Base-by-base conservation (phyloP, 805 yeast species). In the Metschnikowia chrysomelidarum region DNA sequence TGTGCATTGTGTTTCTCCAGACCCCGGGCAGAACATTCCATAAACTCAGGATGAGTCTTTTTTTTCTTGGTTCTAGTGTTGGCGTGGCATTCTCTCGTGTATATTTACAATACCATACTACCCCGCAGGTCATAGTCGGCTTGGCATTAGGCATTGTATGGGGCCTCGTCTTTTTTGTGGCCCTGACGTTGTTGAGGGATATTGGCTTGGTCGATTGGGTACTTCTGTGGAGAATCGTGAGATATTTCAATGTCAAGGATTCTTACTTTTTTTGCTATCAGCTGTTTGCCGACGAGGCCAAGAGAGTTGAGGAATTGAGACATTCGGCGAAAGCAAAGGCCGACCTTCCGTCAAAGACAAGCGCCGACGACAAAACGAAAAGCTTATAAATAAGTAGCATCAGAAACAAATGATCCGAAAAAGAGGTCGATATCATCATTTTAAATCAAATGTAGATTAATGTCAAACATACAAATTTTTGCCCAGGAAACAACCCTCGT, bases 111-210 rank as follows among this genome's bases (percentile, higher is more conserved):
- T 91, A 93, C 54, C 98, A 91, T 60, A 73, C 85, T 14, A 34
- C 62, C 12, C 64, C 64, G 15, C 98, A 93, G 59, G 93, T 89
- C 1, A 28, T 71, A 8, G 83, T 82, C 5, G 98, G 98, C 0
- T 59, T 73, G 3, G 42, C 70, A 6, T 56, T 83, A 5, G 98
- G 98, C 0, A 47, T 64, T 0, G 49, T 73, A 0, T 50, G 78
- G 7, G 95, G 93, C 0, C 46, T 75, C 5, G 41, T 57, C 0
- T 87, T 82, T 64, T 84, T 76, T 50, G 41, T 71, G 4, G 54
- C 70, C 1, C 72, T 75, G 4, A 63, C 76, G 0, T 39, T 81
- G 5, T 59, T 76, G 4, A 70, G 96, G 43, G 85, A 79, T 36
- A 47, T 75, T 12, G 95, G 95, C 0, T 36, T 87, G 1, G 64